These are phyloP conservation scores for Penicillium sp. DNA, from an alignment of 2,329 filamentous ascomycete genomes.

Conservation along the genomic window DNA sequence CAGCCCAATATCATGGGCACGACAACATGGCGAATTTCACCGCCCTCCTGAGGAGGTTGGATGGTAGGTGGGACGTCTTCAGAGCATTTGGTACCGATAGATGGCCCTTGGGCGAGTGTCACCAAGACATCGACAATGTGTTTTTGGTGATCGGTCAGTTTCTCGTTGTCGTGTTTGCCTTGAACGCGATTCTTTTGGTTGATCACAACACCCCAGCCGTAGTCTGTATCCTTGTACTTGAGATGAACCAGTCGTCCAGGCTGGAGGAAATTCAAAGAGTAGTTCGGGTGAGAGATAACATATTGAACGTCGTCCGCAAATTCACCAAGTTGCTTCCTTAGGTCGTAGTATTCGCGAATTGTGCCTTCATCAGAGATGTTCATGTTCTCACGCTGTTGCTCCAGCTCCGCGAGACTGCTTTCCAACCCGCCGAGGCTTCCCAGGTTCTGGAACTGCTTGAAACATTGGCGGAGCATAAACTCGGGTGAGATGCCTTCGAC, in stretches of 20 bases:
- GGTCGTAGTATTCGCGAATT: conserved; percentile 91
- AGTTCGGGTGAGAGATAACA: conserved; percentile 88
- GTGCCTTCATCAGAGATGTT: conserved; percentile 82
- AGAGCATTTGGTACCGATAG: conserved; percentile 58
- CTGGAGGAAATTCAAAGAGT: conserved; percentile 82
- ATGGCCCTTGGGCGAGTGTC: conserved; percentile 56
- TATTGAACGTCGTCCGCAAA: conserved; percentile 88
- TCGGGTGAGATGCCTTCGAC: conserved; percentile 99
- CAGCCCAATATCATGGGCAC: conserved; percentile 86
- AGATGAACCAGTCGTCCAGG: conserved; percentile 85
- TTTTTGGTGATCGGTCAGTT: conserved; percentile 72
- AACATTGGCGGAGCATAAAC: conserved; percentile 97
- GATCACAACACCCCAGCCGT: conserved; percentile 91
- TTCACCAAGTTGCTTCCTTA: conserved; percentile 78
- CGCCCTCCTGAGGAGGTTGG: conserved; percentile 61
- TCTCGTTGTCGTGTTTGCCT: conserved; percentile 66
- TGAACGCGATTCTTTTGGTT: conserved; percentile 68
- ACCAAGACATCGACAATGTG: conserved; percentile 83
- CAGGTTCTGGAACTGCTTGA: conserved; percentile 97
- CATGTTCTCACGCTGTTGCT: conserved; percentile 72
- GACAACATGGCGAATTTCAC: conserved; percentile 73
- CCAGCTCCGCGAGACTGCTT: conserved; percentile 76
- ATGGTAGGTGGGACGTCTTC: conserved; percentile 67
- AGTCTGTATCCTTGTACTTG: conserved; percentile 77
- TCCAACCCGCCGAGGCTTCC: conserved; percentile 83